Evolutionary conservation across 108 stramenopile species (phyloP).

Genomic region (Nannochloropsis granulata): DNA sequence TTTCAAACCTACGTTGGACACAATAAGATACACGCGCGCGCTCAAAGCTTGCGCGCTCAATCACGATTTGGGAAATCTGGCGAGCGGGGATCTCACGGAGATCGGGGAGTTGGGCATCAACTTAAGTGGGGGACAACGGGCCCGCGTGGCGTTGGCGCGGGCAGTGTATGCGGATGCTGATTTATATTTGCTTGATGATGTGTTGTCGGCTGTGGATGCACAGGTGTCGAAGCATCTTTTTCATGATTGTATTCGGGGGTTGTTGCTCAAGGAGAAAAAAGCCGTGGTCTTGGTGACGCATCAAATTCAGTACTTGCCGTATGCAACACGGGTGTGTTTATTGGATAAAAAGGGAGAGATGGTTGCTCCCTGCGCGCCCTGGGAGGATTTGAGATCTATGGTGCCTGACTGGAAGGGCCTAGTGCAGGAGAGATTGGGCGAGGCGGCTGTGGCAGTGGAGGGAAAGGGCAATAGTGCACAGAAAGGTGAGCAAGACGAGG

Average conservation of each 20-base stretch:
- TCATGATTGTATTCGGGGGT: conserved; percentile 30
- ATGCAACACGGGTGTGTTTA: conserved; percentile 47
- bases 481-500: background rate
- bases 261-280: conserved; percentile 33
- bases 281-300: conserved; percentile 73
- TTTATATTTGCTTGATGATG: conserved; percentile 68
- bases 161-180: conserved; percentile 63
- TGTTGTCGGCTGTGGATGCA: conserved; percentile 75
- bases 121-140: conserved; percentile 70
- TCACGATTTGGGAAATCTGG: conserved; percentile 13
- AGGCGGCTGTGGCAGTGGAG: background rate
- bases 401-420: background rate
- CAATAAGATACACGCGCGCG: background rate
- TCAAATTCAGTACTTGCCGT: conserved; percentile 57
- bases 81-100: conserved; percentile 43
- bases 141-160: conserved; percentile 49
- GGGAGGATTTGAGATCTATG: background rate
- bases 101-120: conserved; percentile 88
- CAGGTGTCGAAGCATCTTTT: conserved; percentile 60
- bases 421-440: background rate
- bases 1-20: background rate
- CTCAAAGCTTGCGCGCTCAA: conserved; percentile 7
- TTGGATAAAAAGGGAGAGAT: background rate
- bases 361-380: background rate
- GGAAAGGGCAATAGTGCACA: background rate